phyloP scores from a whole-genome alignment of 306 rosid genomes.

The Ormosia emarginata region DNA sequence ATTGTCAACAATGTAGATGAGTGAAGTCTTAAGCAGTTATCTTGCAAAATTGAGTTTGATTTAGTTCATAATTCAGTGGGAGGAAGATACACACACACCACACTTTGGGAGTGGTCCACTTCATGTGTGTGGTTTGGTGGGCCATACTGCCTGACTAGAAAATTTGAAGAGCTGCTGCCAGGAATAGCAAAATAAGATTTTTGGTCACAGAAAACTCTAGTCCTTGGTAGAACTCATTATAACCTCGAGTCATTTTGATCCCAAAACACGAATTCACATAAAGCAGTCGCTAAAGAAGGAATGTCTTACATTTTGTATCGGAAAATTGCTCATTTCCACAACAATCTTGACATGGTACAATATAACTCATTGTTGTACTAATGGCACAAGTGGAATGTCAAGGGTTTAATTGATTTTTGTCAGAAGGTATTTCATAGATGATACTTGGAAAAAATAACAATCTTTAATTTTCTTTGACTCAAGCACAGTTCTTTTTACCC shows the following conservation, averaged over 20 bases:
- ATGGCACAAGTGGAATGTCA: conserved; percentile 11
- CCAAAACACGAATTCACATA: not conserved
- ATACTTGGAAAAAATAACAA: conserved; percentile 15
- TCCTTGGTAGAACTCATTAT: not conserved
- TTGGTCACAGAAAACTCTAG: conserved; percentile 8
- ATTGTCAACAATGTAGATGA: conserved; percentile 20
- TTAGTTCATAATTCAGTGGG: not conserved
- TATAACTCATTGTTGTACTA: not conserved
- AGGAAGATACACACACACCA: conserved; percentile 34
- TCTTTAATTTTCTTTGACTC: conserved; percentile 49
- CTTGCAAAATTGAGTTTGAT: not conserved
- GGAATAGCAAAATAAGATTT: conserved; percentile 15
- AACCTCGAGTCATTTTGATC: not conserved
- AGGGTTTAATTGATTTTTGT: not conserved
- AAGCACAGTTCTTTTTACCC: conserved; percentile 6
- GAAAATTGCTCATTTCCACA: not conserved
- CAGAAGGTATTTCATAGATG: not conserved
- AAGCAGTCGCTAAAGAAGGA: not conserved
- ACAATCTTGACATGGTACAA: not conserved
- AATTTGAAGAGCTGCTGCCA: conserved; percentile 47
- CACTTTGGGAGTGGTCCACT: conserved; percentile 62
- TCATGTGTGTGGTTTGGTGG: conserved; percentile 46
- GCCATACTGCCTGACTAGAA: conserved; percentile 27
- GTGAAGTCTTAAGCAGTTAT: not conserved
- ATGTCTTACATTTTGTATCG: not conserved